These are phyloP conservation scores for Oryza longistaminata DNA, from an alignment of 176 grass and related monocot genomes.

Conservation along the genomic window DNA sequence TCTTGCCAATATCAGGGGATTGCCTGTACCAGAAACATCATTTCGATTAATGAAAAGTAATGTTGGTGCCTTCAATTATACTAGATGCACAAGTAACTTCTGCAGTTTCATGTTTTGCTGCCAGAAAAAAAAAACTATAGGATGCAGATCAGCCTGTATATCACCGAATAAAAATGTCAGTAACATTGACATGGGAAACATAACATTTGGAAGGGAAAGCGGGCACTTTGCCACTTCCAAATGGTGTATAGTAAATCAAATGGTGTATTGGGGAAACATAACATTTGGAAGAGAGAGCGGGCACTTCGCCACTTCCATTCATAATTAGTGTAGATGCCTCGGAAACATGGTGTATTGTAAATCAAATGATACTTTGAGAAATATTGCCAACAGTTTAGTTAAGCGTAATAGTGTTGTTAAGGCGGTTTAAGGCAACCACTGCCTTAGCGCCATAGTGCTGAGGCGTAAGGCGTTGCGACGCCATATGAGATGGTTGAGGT, in stretches of 20 bases:
- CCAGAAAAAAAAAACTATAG: neutral
- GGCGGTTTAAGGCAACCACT: no score
- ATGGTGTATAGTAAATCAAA: neutral
- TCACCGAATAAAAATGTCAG: neutral
- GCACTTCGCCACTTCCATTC: no score
- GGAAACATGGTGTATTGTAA: no score
- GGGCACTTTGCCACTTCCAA: no score
- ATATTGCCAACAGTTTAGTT: neutral
- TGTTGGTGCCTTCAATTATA: neutral
- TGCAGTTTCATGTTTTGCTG: neutral
- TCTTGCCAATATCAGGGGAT: conserved; percentile 62
- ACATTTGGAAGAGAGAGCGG: no score
- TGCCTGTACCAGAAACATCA: conserved; percentile 48
- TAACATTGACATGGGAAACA: neutral
- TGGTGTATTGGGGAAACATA: no score
- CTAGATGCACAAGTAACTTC: neutral
- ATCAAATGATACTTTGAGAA: neutral
- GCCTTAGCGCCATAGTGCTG: no score
- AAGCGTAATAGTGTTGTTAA: neutral
- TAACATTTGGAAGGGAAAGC: neutral
- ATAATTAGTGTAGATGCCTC: no score
- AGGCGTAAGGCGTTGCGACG: no score
- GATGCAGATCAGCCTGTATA: neutral
- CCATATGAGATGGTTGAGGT: no score
- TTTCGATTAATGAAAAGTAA: conserved; percentile 22